Percentiles rank a stretch among this genome's conserved stretches.
These are phyloP conservation scores for Aspergillus puulaauensis DNA, from an alignment of 2,329 filamentous ascomycete genomes.

Conservation along the genomic window DNA sequence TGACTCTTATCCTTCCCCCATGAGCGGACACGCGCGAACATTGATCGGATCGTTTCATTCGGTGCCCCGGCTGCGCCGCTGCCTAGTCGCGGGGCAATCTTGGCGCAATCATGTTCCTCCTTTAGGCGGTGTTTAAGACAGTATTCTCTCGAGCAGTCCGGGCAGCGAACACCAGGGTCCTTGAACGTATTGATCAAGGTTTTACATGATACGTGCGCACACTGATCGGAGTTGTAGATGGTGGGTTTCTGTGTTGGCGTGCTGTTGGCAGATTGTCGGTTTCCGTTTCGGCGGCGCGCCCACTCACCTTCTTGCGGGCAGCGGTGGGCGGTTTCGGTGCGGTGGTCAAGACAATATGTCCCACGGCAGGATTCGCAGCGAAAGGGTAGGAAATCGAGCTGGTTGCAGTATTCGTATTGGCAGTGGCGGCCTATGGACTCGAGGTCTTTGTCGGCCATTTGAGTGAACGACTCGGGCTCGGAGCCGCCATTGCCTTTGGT, in stretches of 20 bases:
- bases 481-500: conserved; percentile 19
- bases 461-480: conserved; percentile 32
- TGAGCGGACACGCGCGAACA: conserved; percentile 72
- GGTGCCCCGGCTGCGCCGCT: conserved; percentile 38
- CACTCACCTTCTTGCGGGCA: conserved; percentile 62
- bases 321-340: conserved; percentile 77
- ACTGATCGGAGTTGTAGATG: conserved; percentile 56
- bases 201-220: conserved; percentile 50
- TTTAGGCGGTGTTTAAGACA: conserved; percentile 52
- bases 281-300: conserved; percentile 50
- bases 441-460: conserved; percentile 66
- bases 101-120: conserved; percentile 80
- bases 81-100: conserved; percentile 63
- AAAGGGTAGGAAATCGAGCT: conserved; percentile 95
- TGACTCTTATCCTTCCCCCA: conserved; percentile 77
- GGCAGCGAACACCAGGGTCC: conserved; percentile 51
- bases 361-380: conserved; percentile 81
- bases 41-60: conserved; percentile 67
- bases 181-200: conserved; percentile 53
- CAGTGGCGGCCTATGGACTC: conserved; percentile 88
- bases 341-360: conserved; percentile 92
- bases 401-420: conserved; percentile 85
- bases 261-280: conserved; percentile 26
- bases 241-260: conserved; percentile 49
- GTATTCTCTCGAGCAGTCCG: conserved; percentile 50